Percentiles rank a stretch among this genome's conserved stretches.
These are phyloP conservation scores for Zizania palustris DNA, from an alignment of 202 grass and related monocot species.

Conservation along the genomic window DNA sequence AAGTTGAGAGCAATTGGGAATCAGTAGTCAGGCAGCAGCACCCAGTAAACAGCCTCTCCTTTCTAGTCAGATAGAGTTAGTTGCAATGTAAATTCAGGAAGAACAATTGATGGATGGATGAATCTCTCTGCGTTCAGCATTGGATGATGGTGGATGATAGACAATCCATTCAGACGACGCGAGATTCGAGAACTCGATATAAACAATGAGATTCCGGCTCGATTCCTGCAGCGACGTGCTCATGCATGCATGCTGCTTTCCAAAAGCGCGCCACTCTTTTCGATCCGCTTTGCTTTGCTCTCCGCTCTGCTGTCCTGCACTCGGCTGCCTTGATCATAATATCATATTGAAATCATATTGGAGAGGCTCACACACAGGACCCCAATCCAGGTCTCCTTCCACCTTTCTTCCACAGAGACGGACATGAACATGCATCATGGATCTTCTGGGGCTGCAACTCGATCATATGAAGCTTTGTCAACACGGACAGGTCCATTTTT, in stretches of 20 bases:
- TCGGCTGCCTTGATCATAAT: not conserved
- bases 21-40: not conserved
- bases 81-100: conserved; percentile 20
- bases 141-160: conserved; percentile 45
- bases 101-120: conserved; percentile 22
- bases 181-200: not conserved
- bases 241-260: conserved; percentile 36
- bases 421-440: conserved; percentile 28
- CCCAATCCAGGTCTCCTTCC: conserved; percentile 10
- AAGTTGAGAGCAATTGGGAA: conserved; percentile 30
- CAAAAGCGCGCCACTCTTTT: conserved; percentile 36
- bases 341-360: conserved; percentile 19
- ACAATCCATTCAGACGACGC: not conserved
- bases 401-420: not conserved
- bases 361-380: conserved; percentile 5
- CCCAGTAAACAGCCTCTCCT: conserved; percentile 41
- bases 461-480: not conserved
- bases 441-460: conserved; percentile 25
- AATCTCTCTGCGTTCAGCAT: not conserved
- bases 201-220: conserved; percentile 29
- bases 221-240: conserved; percentile 29
- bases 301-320: conserved; percentile 43
- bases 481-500: not conserved
- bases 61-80: conserved; percentile 50
- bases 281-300: conserved; percentile 39